Evolutionary conservation across 139 green algal species (phyloP), one percentile per base, ranked within the genome.

Genomic region (Chlamydomonas urium): DNA sequence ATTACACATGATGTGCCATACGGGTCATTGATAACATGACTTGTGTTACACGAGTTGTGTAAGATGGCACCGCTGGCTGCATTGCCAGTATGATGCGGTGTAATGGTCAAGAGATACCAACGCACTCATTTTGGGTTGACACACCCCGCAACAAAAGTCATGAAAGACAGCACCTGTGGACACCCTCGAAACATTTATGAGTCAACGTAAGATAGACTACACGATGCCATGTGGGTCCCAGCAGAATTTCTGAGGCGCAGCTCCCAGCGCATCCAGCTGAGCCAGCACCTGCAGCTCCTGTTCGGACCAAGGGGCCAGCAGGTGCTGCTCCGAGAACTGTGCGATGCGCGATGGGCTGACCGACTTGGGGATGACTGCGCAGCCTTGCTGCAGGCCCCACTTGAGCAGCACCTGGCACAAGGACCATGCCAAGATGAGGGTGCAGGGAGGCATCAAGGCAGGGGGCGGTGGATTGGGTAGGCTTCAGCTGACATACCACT

Each of bases 361-460:
- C 0, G 79, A 84, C 75, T 97, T 97, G 23, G 91, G 91, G 32
- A 97, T 90, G 29, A 96, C 87, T 0, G 87, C 81, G 33, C 78
- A 85, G 24, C 83, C 87, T 26, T 87, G 53, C 50, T 93, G 83
- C 31, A 95, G 38, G 2, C 76, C 85, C 90, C 90, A 96, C 6
- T 84, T 67, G 74, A 95, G 74, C 73, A 95, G 71, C 70, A 93
- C 84, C 80, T 94, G 77, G 33, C 19, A 10, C 24, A 63, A 63
- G 26, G 53, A 63, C 24, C 6, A 6, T 36, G 53, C n/a, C 58
- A 28, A 23, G 21, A 53, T 63, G 67, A 31, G 31, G 2, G 2
- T 68, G 32, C 32, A 5, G 48, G 14, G 6, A n/a, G 29, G 6
- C 48, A 33, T n/a, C 48, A 33, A 23, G 4, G 23, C 48, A 60